These are phyloP conservation scores for Fusarium ramigenum DNA, from an alignment of 2,329 filamentous ascomycete species.

Conservation along the genomic window DNA sequence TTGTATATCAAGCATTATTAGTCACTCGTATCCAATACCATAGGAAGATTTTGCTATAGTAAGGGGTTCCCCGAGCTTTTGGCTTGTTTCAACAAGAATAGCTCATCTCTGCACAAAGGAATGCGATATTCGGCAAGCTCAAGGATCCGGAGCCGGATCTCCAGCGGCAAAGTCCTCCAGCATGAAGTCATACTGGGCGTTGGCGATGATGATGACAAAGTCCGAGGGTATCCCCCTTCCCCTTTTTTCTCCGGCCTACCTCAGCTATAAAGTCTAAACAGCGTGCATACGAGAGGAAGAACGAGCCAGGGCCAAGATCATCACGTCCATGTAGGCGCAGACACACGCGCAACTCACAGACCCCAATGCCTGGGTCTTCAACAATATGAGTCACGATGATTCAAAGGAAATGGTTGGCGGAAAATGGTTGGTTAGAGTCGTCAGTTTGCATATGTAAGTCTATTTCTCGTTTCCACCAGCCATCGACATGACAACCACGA, in stretches of 20 bases:
- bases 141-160: not conserved
- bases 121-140: not conserved
- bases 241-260: not conserved
- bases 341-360: not conserved
- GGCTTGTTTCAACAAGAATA: not conserved
- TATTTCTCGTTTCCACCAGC: slow-evolving; percentile 64
- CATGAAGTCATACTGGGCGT: not conserved
- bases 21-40: not conserved
- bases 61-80: not conserved
- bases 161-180: no score
- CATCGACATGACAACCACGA: slow-evolving; percentile 63
- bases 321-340: not conserved
- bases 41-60: not conserved
- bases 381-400: not conserved
- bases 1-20: not conserved
- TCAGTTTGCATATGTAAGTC: slow-evolving; percentile 32
- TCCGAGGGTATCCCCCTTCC: not conserved
- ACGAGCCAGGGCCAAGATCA: not conserved
- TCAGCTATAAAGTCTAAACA: no score
- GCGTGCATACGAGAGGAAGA: no score
- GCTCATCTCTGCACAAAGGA: not conserved
- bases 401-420: not conserved
- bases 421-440: not conserved
- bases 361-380: not conserved
- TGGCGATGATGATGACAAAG: not conserved